Percentiles rank a stretch among this genome's conserved stretches.
These are phyloP conservation scores for Globisporangium cederbergense DNA, from an alignment of 352 stramenopile species.

Conservation along the genomic window DNA sequence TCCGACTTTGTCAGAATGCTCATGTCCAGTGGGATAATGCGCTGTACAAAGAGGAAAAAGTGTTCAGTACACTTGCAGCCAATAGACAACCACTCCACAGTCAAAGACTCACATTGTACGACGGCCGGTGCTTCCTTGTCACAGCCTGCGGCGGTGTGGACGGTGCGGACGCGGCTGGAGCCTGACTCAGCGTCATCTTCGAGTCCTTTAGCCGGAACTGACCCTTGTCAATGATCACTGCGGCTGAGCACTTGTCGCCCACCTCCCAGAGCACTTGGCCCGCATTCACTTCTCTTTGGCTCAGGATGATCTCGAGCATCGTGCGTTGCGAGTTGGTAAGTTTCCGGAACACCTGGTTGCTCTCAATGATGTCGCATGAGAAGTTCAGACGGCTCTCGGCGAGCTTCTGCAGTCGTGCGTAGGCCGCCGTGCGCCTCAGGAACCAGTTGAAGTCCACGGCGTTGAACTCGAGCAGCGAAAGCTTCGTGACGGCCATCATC, in stretches of 20 bases:
- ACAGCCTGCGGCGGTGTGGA: conserved; percentile 22
- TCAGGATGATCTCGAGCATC: conserved; percentile 81
- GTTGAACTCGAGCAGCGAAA: conserved; percentile 81
- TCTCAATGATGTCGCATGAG: conserved; percentile 77
- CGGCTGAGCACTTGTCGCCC: conserved; percentile 60
- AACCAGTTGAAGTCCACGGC: conserved; percentile 86
- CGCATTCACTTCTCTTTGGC: conserved; percentile 46
- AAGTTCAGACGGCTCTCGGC: conserved; percentile 72
- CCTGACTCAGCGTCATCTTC: conserved; percentile 23
- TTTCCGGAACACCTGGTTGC: conserved; percentile 75
- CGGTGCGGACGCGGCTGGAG: neutral
- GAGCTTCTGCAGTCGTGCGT: conserved; percentile 69
- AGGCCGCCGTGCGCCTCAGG: conserved; percentile 61
- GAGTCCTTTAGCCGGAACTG: conserved; percentile 65
- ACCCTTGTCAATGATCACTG: conserved; percentile 78
- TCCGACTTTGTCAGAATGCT: conserved; percentile 41
- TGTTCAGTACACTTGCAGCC: conserved; percentile 1
- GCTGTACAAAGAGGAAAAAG: conserved; percentile 25
- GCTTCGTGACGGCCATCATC: conserved; percentile 61
- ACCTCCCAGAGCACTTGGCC: conserved; percentile 75
- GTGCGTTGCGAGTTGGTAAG: conserved; percentile 83
- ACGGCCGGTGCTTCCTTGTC: conserved; percentile 37
- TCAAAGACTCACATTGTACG: conserved; percentile 46
- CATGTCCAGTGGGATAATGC: conserved; percentile 57
- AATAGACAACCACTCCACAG: neutral